Percentiles rank a stretch among this genome's conserved stretches.
Conservation (phyloP, 1,284 basidiomycete genomes). For the Apiotrichum domesticum region DNA sequence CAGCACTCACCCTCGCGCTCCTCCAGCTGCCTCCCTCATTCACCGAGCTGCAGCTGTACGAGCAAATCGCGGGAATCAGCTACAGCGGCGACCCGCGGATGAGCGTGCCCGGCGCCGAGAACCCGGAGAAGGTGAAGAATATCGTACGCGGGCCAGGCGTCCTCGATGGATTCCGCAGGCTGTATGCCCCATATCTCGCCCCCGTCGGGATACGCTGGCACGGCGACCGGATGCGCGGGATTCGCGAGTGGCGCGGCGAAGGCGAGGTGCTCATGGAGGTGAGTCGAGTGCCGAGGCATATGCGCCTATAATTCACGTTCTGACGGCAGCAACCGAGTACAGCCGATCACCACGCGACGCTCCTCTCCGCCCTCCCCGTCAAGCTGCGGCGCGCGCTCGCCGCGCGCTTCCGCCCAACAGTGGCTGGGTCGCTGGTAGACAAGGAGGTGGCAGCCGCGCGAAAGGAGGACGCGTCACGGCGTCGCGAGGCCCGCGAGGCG, state of each 20-base stretch:
- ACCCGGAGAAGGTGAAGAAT: constrained; percentile 87
- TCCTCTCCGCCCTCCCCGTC: constrained; percentile 68
- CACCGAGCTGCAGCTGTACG: constrained; percentile 75
- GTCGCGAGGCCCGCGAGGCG: not conserved
- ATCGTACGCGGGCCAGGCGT: constrained; percentile 71
- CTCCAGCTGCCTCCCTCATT: constrained; percentile 58
- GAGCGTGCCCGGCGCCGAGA: constrained; percentile 82
- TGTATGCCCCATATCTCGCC: constrained; percentile 75
- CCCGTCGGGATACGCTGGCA: constrained; percentile 47
- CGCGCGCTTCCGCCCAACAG: constrained; percentile 20
- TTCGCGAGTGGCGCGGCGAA: constrained; percentile 13
- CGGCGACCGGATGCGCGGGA: constrained; percentile 2
- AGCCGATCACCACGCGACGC: constrained; percentile 60
- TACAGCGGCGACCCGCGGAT: constrained; percentile 87
- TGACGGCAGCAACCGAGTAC: constrained; percentile 58
- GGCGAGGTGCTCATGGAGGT: constrained; percentile 19
- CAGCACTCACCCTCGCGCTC: constrained; percentile 75
- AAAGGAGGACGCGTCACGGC: not conserved
- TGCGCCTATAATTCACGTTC: not conserved
- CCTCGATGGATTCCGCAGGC: constrained; percentile 70
- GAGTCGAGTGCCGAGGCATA: constrained; percentile 1
- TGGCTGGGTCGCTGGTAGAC: constrained; percentile 16
- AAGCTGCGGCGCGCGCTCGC: constrained; percentile 47
- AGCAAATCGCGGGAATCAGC: constrained; percentile 75
- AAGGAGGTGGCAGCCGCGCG: constrained; percentile 9